phyloP scores from a whole-genome alignment of 140 eudicot genomes.

The Stevia rebaudiana region DNA sequence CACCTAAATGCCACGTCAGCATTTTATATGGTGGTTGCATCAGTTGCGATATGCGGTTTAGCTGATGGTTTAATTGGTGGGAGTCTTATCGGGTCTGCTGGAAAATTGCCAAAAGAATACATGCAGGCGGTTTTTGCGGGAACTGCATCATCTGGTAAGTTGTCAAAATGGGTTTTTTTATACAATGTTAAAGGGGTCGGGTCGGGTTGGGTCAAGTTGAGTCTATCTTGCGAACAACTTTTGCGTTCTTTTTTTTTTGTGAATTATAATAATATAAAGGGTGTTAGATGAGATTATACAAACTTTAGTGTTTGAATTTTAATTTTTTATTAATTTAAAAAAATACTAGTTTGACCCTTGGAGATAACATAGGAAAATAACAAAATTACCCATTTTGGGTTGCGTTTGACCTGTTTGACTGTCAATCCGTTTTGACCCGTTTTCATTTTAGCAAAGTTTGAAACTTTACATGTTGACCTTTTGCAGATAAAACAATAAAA shows the following conservation, averaged over 20 bases:
- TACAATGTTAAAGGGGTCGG: neutral
- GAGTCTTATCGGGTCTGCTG: slow-evolving; percentile 77
- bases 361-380: no score
- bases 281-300: neutral
- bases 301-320: neutral
- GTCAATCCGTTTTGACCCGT: neutral
- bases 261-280: neutral
- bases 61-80: slow-evolving; percentile 83
- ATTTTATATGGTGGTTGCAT: slow-evolving; percentile 40
- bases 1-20: slow-evolving; percentile 17
- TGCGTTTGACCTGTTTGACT: neutral
- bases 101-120: slow-evolving; percentile 76
- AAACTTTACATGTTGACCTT: neutral
- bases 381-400: no score
- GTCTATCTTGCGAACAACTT: neutral
- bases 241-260: neutral
- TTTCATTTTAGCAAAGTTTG: neutral
- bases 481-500: neutral
- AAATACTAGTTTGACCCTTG: no score
- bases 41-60: slow-evolving; percentile 57
- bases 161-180: no score
- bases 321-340: no score
- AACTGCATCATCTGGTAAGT: slow-evolving; percentile 73
- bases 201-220: neutral
- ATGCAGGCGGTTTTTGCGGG: slow-evolving; percentile 98